Evolutionary conservation across 1,284 basidiomycete genomes (phyloP).

Genomic region (Apiotrichum montevideense): DNA sequence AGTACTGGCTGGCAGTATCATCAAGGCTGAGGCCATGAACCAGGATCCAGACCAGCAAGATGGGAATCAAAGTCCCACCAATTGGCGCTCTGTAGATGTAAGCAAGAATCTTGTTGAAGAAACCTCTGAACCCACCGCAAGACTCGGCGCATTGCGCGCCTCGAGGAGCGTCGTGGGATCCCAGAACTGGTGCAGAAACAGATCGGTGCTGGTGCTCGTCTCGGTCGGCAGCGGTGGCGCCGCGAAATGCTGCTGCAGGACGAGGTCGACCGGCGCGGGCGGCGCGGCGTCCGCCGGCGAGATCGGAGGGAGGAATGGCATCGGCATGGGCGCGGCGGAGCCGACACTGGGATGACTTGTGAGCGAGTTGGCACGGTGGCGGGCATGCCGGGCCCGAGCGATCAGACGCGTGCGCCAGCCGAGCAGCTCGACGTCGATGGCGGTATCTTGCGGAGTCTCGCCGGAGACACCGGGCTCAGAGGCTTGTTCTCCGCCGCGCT

Average conservation of each 20-base stretch:
- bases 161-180: constrained; percentile 21
- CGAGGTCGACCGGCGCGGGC: constrained; percentile 9
- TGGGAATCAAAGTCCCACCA: constrained; percentile 4
- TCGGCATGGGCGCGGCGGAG: not conserved
- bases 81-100: constrained; percentile 1
- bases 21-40: no score
- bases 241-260: constrained; percentile 16
- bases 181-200: constrained; percentile 39
- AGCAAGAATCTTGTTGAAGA: not conserved
- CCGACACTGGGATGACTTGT: not conserved
- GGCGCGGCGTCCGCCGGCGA: not conserved
- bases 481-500: not conserved
- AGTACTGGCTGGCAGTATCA: no score
- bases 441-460: not conserved
- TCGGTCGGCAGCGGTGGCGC: not conserved
- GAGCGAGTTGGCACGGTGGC: constrained; percentile 2
- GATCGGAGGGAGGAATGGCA: not conserved
- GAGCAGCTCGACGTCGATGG: constrained; percentile 20
- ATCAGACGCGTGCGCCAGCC: constrained; percentile 35
- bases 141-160: constrained; percentile 2
- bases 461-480: not conserved
- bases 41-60: not conserved
- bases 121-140: not conserved
- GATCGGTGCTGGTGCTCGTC: constrained; percentile 1
- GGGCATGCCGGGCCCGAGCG: constrained; percentile 12